Percentiles rank a stretch among this genome's conserved stretches.
Evolutionary conservation across 805 yeast species (phyloP).

Genomic region (Candida adriatica): DNA sequence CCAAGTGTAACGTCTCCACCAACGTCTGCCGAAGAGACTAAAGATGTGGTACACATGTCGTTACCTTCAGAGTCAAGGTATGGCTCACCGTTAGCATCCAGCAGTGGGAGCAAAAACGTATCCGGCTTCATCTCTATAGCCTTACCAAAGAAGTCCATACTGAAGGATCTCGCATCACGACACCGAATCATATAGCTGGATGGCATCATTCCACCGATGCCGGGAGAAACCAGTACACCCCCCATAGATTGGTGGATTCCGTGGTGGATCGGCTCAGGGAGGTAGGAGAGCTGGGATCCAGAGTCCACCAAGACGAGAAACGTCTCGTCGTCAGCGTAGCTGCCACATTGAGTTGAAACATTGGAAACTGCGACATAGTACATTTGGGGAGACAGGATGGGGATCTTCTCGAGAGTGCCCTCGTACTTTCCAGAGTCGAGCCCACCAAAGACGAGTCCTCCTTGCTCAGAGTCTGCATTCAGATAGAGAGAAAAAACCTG

Average conservation of each 20-base stretch:
- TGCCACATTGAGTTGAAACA: slow-evolving; percentile 13
- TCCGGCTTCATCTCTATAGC: slow-evolving; percentile 7
- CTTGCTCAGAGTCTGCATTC: slow-evolving; percentile 3
- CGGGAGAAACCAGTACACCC: slow-evolving; percentile 5
- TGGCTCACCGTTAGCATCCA: slow-evolving; percentile 4
- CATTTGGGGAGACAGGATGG: not conserved
- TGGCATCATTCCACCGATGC: slow-evolving; percentile 28
- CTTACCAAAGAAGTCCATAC: slow-evolving; percentile 15
- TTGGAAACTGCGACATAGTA: slow-evolving; percentile 8
- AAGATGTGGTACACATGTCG: slow-evolving; percentile 11
- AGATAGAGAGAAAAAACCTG: slow-evolving; percentile 9
- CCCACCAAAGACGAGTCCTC: slow-evolving; percentile 20
- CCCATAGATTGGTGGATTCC: slow-evolving; percentile 14
- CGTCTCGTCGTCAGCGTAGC: slow-evolving; percentile 2
- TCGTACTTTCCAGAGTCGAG: slow-evolving; percentile 13
- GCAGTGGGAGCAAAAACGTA: slow-evolving; percentile 8
- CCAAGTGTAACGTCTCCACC: slow-evolving; percentile 9
- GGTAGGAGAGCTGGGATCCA: slow-evolving; percentile 11
- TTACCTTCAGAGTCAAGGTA: slow-evolving; percentile 12
- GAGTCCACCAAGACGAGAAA: slow-evolving; percentile 11
- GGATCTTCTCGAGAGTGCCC: slow-evolving; percentile 11
- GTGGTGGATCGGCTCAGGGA: slow-evolving; percentile 9
- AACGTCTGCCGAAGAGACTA: not conserved
- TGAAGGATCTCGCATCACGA: slow-evolving; percentile 10
- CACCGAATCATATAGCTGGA: slow-evolving; percentile 30